phyloP scores from a whole-genome alignment of 768 basidiomycete species.

The Austroboletus festivus region DNA sequence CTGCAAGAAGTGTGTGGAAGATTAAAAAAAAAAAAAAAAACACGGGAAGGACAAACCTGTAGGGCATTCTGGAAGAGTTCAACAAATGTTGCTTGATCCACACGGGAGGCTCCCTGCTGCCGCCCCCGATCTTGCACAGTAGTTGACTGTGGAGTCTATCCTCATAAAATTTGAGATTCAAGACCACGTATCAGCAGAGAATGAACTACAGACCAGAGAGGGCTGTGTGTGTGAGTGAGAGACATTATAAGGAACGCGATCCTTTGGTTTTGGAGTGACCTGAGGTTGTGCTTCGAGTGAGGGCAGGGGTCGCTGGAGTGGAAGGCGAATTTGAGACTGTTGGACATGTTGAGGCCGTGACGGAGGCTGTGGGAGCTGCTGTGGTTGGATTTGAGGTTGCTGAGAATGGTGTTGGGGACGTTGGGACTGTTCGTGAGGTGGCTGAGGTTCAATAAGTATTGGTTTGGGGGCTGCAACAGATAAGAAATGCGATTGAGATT shows the following conservation, averaged over 20 bases:
- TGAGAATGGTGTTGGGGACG: constrained; percentile 1
- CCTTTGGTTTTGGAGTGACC: neutral
- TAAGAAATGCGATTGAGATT: constrained; percentile 1
- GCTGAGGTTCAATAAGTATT: neutral
- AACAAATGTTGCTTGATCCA: constrained; percentile 17
- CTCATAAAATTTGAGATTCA: constrained; percentile 1
- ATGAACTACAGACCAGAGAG: neutral
- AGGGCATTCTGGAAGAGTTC: constrained; percentile 20
- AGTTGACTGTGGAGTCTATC: neutral
- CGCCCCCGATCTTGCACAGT: constrained; percentile 11
- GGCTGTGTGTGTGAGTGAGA: constrained; percentile 4
- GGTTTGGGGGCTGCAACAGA: neutral
- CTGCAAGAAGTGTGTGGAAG: constrained; percentile 10
- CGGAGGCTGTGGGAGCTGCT: neutral
- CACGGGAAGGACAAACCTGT: constrained; percentile 15
- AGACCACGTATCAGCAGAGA: neutral
- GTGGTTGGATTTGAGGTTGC: neutral
- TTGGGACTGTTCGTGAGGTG: neutral
- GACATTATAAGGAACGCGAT: neutral
- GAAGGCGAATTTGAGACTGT: neutral
- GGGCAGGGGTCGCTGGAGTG: neutral
- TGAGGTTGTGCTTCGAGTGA: neutral
- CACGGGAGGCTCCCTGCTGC: neutral
- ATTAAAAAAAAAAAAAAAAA: constrained; percentile 7
- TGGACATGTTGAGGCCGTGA: neutral